Evolutionary conservation across 306 rosid genomes (phyloP), one percentile per base, ranked within the genome.

Genomic region (Argentina anserina): DNA sequence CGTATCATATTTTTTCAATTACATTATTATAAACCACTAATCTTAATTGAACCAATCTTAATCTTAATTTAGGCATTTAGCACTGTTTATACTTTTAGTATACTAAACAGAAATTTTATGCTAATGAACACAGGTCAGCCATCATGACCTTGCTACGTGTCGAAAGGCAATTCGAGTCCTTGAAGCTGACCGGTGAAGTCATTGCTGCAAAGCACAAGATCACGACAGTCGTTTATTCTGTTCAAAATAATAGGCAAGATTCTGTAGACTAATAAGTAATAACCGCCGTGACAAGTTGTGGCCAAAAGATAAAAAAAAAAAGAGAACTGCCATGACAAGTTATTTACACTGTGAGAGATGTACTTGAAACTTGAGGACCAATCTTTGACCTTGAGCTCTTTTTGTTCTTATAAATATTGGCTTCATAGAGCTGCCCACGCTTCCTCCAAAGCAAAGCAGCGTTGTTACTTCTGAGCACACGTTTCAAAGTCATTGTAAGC

Each of bases 301-400:
- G 23, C 55, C 7, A 4, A 49, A 49, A 2, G 7, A 49, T n/a
- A 20, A 6, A 49, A 20, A 49, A 49, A 42, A 42, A 42, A 42
- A 12, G 4, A 12, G 55, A 60, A 37, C 75, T 71, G 67, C 40
- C 49, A 71, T 28, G 25, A 40, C 37, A 71, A 55, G 75, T 71
- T 71, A 53, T 3, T 39, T 55, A 55, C 52, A 55, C 37, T 39
- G 39, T 5, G 8, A 29, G 26, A 17, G 45, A 63, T 34, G 45
- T 4, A 61, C 21, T 29, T 29, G n/a, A 59, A 15, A 28, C 37
- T 59, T 29, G 39, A 29, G 11, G 21, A 31, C 65, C 65, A 46
- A 11, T 11, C 33, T 55, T 26, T 25, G 62, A 25, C 34, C 34
- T 29, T 61, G 21, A 13, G 10, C 41, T 34, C 67, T 34, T 36